These are phyloP conservation scores for Phaseolus lunatus DNA, from an alignment of 306 rosid genomes.

Conservation along the genomic window DNA sequence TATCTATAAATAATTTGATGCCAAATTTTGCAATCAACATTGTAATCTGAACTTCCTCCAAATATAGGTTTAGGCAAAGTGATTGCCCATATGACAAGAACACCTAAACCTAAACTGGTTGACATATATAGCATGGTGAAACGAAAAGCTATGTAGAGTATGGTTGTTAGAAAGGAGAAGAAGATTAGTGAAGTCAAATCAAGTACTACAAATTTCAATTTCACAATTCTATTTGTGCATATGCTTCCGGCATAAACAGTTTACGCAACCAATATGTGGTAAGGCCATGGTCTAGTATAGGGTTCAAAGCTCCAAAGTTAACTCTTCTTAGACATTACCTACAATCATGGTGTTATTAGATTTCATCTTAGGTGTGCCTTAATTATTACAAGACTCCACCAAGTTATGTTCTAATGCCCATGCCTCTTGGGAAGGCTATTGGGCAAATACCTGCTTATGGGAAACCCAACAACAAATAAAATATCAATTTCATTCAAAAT, in stretches of 20 bases:
- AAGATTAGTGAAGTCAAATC: constrained; percentile 26
- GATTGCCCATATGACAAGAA: constrained; percentile 38
- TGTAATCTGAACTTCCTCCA: constrained; percentile 44
- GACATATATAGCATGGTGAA: constrained; percentile 7
- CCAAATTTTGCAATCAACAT: constrained; percentile 32
- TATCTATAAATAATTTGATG: constrained; percentile 8
- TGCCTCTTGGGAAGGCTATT: constrained; percentile 39
- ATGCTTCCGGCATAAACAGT: not conserved
- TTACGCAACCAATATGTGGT: constrained; percentile 37
- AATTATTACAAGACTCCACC: constrained; percentile 26
- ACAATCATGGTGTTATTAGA: constrained; percentile 22
- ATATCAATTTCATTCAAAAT: constrained; percentile 24
- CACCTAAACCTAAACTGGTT: constrained; percentile 43
- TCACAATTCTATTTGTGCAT: constrained; percentile 21
- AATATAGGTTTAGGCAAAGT: constrained; percentile 17
- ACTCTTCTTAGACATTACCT: constrained; percentile 40
- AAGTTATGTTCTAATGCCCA: constrained; percentile 40
- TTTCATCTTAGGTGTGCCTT: constrained; percentile 34
- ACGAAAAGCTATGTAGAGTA: constrained; percentile 34
- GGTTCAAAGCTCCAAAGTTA: constrained; percentile 39
- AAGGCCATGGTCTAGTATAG: constrained; percentile 11
- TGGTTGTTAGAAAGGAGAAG: constrained; percentile 26
- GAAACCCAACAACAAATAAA: constrained; percentile 14
- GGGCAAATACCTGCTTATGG: constrained; percentile 39
- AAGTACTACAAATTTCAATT: constrained; percentile 34